These are phyloP conservation scores for Picochlorum costavermella DNA, from an alignment of 139 green algal genomes.

Conservation along the genomic window DNA sequence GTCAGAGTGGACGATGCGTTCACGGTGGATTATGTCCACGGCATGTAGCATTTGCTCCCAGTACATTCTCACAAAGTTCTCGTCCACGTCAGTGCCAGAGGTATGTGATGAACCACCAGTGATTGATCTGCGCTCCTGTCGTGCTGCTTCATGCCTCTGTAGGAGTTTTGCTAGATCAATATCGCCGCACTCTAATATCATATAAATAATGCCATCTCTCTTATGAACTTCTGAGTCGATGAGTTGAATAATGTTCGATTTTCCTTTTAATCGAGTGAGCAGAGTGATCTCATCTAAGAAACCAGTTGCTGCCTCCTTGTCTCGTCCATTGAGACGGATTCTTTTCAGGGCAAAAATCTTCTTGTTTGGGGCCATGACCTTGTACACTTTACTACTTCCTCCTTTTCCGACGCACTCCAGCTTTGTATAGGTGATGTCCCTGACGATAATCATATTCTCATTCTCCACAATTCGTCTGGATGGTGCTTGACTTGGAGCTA, in stretches of 20 bases:
- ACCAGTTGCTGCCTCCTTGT: conserved; percentile 64
- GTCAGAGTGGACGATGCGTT: conserved; percentile 91
- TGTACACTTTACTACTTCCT: conserved; percentile 78
- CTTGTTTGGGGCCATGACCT: conserved; percentile 81
- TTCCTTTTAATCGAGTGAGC: conserved; percentile 65
- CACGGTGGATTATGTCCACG: conserved; percentile 84
- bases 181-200: conserved; percentile 96
- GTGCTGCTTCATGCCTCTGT: conserved; percentile 22
- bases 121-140: conserved; percentile 12
- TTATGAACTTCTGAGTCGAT: conserved; percentile 64
- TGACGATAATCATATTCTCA: conserved; percentile 70
- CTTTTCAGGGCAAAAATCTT: conserved; percentile 94
- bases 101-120: conserved; percentile 4
- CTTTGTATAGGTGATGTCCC: conserved; percentile 77
- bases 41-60: conserved; percentile 97
- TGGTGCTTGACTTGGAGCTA: background rate
- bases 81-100: conserved; percentile 51
- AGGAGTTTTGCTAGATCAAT: conserved; percentile 91
- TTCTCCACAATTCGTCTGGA: conserved; percentile 53
- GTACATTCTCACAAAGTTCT: conserved; percentile 94
- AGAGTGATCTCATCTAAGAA: conserved; percentile 94
- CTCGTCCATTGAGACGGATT: conserved; percentile 69
- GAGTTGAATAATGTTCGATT: conserved; percentile 93
- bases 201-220: conserved; percentile 62
- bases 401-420: conserved; percentile 87